Evolutionary conservation across 208 protist species (phyloP), one percentile per base, ranked within the genome.

Genomic region (Leptomonas seymouri): DNA sequence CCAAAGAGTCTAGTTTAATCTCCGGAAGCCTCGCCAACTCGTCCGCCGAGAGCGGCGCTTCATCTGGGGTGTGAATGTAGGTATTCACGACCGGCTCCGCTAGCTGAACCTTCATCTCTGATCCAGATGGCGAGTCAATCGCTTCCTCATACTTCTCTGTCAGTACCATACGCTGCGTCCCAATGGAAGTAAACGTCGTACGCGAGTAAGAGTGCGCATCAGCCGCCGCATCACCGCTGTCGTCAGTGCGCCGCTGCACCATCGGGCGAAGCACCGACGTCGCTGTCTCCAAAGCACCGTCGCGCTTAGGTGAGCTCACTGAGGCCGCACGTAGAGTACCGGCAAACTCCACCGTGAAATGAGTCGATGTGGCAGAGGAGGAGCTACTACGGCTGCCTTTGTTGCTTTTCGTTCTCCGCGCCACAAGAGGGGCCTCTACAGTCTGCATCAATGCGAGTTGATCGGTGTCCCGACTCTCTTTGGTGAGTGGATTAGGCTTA

Each of bases 201-300:
- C 6, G 1, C 1, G 58, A 63, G 44, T 63, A 51, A 34, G 58
- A 61, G 23, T 2, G 51, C 15, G 39, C 21, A 1, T 30, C 54
- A n/a, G 1, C 56, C 4, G 50, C 46, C n/a, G 56, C 2, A n/a
- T 51, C n/a, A 28, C 16, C 41, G 12, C 30, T 48, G 16, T 18
- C 59, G 25, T 39, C 14, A 0, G 49, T 4, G 0, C 34, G n/a
- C 5, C 50, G 63, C 12, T 6, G 49, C 12, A 66, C 50, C 71
- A 76, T 76, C 0, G 63, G 71, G 5, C 63, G 71, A 31, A 76
- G 45, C 34, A 66, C 62, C 3, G 56, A 58, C 31, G 63, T 61
- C 20, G 45, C 21, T n/a, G 63, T 70, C 50, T 76, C 70, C 4
- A 62, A 2, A 4, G 60, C 42, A 23, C 58, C 44, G 16, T 11